phyloP scores from a whole-genome alignment of 805 yeast species.

The Torulaspora franciscae region DNA sequence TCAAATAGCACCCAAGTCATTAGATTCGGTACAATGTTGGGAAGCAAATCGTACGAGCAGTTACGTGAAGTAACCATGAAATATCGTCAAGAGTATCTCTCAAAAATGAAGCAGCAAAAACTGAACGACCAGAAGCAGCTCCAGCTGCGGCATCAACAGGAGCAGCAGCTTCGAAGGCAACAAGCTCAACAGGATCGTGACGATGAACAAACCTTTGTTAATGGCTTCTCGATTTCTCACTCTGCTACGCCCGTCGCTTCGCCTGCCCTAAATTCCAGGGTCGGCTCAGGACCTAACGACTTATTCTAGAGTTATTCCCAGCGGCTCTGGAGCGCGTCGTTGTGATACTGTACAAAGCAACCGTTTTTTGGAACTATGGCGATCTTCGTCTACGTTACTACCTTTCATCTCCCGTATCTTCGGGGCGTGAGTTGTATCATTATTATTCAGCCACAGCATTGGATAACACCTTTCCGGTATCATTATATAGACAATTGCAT shows the following conservation, averaged over 20 bases:
- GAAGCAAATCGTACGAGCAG: conserved; percentile 80
- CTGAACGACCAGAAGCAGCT: conserved; percentile 23
- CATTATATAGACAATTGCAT: conserved; percentile 14
- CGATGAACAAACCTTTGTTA: conserved; percentile 5
- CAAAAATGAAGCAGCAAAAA: conserved; percentile 36
- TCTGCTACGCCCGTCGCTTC: conserved; percentile 12
- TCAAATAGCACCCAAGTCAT: conserved; percentile 83
- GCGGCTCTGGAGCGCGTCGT: background rate
- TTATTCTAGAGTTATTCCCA: background rate
- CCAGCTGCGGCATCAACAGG: conserved; percentile 16
- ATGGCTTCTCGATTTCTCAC: conserved; percentile 10
- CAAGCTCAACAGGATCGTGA: conserved; percentile 11
- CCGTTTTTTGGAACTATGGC: background rate
- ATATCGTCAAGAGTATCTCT: conserved; percentile 55
- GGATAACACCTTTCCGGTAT: background rate
- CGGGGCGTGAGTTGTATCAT: background rate
- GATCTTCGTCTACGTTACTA: background rate
- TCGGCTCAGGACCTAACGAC: conserved; percentile 6
- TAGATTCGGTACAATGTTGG: conserved; percentile 85
- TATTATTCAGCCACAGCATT: background rate
- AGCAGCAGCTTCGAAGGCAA: conserved; percentile 14
- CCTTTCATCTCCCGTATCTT: background rate
- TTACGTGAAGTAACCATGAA: conserved; percentile 64
- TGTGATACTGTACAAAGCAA: conserved; percentile 5
- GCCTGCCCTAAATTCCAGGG: conserved; percentile 7